Evolutionary conservation across 139 green algal genomes (phyloP).

Genomic region (Chlamydomonas sp.): DNA sequence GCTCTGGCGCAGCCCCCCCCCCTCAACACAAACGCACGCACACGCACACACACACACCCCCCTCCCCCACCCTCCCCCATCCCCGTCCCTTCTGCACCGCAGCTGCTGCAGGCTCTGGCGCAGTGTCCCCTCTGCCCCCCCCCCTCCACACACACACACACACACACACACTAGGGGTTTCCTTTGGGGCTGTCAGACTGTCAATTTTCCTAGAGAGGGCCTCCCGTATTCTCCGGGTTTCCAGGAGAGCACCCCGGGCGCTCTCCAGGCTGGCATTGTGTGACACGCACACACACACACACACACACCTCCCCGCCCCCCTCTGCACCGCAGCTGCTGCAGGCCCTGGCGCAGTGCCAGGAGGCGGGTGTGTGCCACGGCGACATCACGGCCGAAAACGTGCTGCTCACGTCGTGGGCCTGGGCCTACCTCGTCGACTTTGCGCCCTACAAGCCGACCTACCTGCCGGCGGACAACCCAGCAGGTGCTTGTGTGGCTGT

Average conservation of each 20-base stretch:
- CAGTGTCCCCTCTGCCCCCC: not conserved
- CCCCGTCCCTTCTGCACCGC: not conserved
- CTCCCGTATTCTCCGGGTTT: too few relatives aligned
- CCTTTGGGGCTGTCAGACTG: too few relatives aligned
- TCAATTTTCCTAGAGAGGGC: too few relatives aligned
- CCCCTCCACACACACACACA: not conserved
- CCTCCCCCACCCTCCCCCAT: not conserved
- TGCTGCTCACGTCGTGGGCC: conserved; percentile 87
- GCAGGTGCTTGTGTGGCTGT: conserved; percentile 22
- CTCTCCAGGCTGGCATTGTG: too few relatives aligned
- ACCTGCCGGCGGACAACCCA: conserved; percentile 89
- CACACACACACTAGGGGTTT: not conserved
- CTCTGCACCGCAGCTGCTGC: conserved; percentile 64
- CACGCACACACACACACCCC: not conserved
- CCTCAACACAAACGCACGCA: not conserved
- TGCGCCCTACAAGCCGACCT: conserved; percentile 81
- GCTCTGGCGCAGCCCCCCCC: not conserved
- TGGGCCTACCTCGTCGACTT: conserved; percentile 90
- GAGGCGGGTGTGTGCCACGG: conserved; percentile 74
- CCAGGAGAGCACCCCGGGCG: too few relatives aligned
- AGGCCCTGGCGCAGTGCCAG: conserved; percentile 68
- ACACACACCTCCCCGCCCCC: not conserved
- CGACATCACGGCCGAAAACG: conserved; percentile 86
- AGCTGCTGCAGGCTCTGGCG: not conserved
- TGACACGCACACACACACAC: not conserved